Base-by-base conservation (phyloP, 495 filamentous ascomycete species). In the Amniculicola lignicola region DNA sequence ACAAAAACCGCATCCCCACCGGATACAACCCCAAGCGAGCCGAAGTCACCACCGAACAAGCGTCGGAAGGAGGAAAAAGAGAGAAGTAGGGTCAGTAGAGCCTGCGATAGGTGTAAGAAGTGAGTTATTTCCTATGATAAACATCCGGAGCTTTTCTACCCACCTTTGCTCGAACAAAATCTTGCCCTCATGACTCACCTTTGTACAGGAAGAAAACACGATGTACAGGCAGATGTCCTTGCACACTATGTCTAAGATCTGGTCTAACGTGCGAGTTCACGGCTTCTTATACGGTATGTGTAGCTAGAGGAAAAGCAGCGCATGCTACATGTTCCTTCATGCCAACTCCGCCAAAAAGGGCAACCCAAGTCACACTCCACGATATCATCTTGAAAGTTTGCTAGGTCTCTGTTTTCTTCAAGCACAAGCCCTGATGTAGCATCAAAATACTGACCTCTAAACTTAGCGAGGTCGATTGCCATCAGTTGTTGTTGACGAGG, bases 101-200 rank as follows among this genome's bases (percentile, higher is more conserved):
- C 55, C 5, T 59, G 55, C 41, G 55, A 59, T 37, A 10, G 55
- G 24, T 59, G 55, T 19, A 59, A 59, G 25, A 59, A 47, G 55
- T 59, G 33, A 28, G 55, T 31, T 27, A 10, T 25, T 10, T 23
- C n/a, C n/a, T n/a, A n/a, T n/a, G n/a, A n/a, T n/a, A 25, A 4
- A 24, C 6, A 44, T 33, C n/a, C 29, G 29, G 7, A 33, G 29
- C n/a, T 33, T 33, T 33, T n/a, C n/a, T n/a, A n/a, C n/a, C n/a
- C n/a, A n/a, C n/a, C n/a, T n/a, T n/a, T n/a, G n/a, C n/a, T n/a
- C n/a, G n/a, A n/a, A n/a, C n/a, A n/a, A n/a, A n/a, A n/a, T n/a
- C n/a, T n/a, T n/a, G n/a, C n/a, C n/a, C n/a, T 5, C 6, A n/a
- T 45, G 21, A 38, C 52, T 29, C 15, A 51, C 7, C 3, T 33